Evolutionary conservation across 495 filamentous ascomycete species (phyloP).

Genomic region (Penicillium silybi): DNA sequence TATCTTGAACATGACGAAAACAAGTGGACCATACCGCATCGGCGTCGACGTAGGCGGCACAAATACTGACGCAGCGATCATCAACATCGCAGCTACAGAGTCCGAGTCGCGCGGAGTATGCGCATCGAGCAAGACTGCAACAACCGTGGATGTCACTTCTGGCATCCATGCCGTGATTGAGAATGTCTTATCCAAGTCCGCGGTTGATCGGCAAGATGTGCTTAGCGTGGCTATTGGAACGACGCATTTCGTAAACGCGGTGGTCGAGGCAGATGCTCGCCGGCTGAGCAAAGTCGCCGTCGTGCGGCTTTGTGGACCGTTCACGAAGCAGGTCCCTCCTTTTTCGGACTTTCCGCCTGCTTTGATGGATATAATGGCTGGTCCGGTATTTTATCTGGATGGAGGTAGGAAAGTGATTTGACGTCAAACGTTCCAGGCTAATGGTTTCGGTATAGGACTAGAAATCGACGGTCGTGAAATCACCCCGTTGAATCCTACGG

Average conservation of each 20-base stretch:
- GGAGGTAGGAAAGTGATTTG: slow-evolving; percentile 18
- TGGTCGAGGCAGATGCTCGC: slow-evolving; percentile 51
- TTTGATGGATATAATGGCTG: slow-evolving; percentile 31
- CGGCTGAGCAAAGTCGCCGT: slow-evolving; percentile 53
- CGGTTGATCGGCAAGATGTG: slow-evolving; percentile 36
- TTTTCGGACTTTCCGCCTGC: slow-evolving; percentile 43
- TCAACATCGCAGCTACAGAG: background rate
- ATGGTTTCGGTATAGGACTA: background rate
- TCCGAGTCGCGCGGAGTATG: background rate
- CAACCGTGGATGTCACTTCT: slow-evolving; percentile 51
- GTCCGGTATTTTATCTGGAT: slow-evolving; percentile 34
- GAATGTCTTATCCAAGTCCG: slow-evolving; percentile 39
- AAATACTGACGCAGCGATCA: background rate
- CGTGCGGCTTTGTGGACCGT: slow-evolving; percentile 50
- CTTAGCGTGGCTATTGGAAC: slow-evolving; percentile 59
- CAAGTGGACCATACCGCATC: background rate
- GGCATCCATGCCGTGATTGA: slow-evolving; percentile 51
- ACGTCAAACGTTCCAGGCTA: background rate
- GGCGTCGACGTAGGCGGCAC: background rate
- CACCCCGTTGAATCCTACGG: background rate
- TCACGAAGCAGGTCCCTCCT: slow-evolving; percentile 48
- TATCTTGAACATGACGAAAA: background rate
- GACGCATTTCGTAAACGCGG: slow-evolving; percentile 62
- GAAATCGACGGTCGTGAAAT: background rate
- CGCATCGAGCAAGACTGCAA: slow-evolving; percentile 40